A percentile compares a stretch with the other conserved stretches of the same genome.
Evolutionary conservation across 768 basidiomycete species (phyloP).

Genomic region (Boletellus sp.): DNA sequence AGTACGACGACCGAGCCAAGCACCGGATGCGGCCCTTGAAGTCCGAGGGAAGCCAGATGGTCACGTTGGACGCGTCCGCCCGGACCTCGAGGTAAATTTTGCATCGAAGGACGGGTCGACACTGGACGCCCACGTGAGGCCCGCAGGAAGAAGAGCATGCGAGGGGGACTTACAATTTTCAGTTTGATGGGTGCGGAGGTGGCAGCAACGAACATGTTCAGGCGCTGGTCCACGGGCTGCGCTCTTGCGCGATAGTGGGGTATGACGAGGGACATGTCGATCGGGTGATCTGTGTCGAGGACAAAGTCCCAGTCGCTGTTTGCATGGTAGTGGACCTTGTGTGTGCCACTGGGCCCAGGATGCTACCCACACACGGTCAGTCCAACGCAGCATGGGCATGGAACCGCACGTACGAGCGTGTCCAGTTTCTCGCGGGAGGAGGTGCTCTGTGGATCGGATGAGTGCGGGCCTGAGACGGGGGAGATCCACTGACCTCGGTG

Average conservation of each 20-base stretch:
- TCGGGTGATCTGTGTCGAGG: conserved; percentile 46
- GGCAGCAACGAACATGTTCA: conserved; percentile 63
- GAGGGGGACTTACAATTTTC: conserved; percentile 58
- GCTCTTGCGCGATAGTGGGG: conserved; percentile 76
- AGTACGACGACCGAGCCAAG: conserved; percentile 52
- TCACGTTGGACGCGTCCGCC: conserved; percentile 64
- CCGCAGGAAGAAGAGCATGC: background rate
- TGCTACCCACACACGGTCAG: conserved; percentile 17
- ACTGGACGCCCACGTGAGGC: conserved; percentile 36
- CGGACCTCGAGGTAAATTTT: conserved; percentile 64
- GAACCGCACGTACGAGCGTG: conserved; percentile 11
- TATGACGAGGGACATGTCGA: conserved; percentile 66
- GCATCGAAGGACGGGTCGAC: conserved; percentile 50
- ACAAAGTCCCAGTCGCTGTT: conserved; percentile 67
- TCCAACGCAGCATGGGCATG: background rate
- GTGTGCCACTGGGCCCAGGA: conserved; percentile 42
- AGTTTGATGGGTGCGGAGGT: conserved; percentile 55
- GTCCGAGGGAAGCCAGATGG: conserved; percentile 76
- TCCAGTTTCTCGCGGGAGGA: conserved; percentile 17
- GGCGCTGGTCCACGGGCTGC: conserved; percentile 68
- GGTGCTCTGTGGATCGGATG: conserved; percentile 21
- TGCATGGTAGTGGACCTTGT: conserved; percentile 62
- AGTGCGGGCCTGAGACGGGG: background rate
- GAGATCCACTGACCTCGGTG: conserved; percentile 22
- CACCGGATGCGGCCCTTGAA: conserved; percentile 66